Conservation (phyloP, 2,329 filamentous ascomycete species). For the Pyricularia grisea region DNA sequence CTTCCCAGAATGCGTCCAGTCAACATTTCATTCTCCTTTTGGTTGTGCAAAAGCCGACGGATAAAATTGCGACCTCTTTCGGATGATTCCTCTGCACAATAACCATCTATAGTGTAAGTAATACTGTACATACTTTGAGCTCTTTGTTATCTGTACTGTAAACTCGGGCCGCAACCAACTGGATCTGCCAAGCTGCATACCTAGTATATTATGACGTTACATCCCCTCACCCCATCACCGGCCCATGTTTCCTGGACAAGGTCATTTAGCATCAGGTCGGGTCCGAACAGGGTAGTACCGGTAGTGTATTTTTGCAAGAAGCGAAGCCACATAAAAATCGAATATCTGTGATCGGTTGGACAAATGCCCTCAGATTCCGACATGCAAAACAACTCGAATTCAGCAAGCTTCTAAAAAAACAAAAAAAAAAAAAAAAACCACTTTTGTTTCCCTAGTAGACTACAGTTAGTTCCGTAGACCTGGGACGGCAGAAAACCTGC, state of each 20-base stretch:
- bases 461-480: too few species aligned
- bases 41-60: background rate
- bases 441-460: too few species aligned
- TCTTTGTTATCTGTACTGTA: background rate
- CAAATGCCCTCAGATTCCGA: too few species aligned
- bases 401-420: too few species aligned
- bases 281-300: background rate
- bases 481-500: too few species aligned
- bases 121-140: too few species aligned
- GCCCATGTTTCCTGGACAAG: background rate
- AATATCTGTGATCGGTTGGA: background rate
- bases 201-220: background rate
- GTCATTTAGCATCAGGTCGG: background rate
- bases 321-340: background rate
- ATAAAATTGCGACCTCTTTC: background rate
- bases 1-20: too few species aligned
- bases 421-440: too few species aligned
- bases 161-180: background rate
- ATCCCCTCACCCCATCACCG: background rate
- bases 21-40: too few species aligned
- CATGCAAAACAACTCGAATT: too few species aligned
- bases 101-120: too few species aligned
- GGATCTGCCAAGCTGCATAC: background rate
- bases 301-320: too few species aligned
- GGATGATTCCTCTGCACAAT: background rate